Evolutionary conservation across 2,329 filamentous ascomycete genomes (phyloP), one percentile per base, ranked within the genome.

Genomic region (Claviceps arundinis): DNA sequence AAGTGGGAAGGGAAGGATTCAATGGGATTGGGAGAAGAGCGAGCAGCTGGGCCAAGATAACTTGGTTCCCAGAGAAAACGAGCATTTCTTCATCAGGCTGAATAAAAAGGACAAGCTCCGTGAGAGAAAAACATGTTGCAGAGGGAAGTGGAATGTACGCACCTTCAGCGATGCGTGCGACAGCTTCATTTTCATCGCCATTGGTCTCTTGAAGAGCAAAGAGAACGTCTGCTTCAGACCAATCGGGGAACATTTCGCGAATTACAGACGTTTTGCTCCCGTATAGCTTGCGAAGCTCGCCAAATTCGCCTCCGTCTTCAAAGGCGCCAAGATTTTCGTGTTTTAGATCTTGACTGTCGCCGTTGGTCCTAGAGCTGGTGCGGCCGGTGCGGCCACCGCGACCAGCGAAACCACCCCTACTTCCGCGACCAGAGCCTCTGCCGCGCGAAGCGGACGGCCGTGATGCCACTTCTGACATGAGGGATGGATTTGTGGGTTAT

Each of bases 391-490:
- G 85, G 70, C 86, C 82, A 64, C 81, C 81, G 68, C 82, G 81
- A 74, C 85, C 77, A 64, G 78, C 80, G 70, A 84, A 85, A 61
- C 84, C 85, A 69, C 84, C 84, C 73, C 86, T 80, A 66, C 89
- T 89, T 68, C 90, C 90, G 70, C 91, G 85, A 71, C 84, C 80
- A 69, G 89, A 85, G 75, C 88, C 89, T 81, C 93, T 86, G 73
- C 91, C 90, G 74, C 91, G 88, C 76, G 82, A 72, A 73, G 87
- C 82, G 70, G 83, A 79, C 68, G 86, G 80, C 79, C 90, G 82
- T 73, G 85, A 80, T 78, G 89, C 85, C 75, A 87, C 81, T 81
- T 97, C 91, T 80, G 93, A 95, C 93, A 97, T 97, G 74, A 70
- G 72, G 64, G 68, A 64, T 66, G 64, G 16, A 61, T 48, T 51